phyloP scores from a whole-genome alignment of 108 stramenopile species.

The Fragilaria crotonensis region DNA sequence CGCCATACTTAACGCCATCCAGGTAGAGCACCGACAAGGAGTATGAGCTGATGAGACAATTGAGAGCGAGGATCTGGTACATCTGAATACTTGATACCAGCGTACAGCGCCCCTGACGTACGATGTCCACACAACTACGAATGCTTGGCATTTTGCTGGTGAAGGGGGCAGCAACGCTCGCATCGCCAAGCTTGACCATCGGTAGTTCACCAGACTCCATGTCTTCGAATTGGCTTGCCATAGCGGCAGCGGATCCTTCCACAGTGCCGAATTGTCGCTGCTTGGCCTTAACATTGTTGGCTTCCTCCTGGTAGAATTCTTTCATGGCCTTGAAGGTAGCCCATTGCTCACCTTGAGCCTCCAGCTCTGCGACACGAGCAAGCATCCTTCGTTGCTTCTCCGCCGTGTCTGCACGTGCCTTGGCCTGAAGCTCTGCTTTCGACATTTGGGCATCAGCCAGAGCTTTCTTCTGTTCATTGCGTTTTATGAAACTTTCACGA shows the following conservation, averaged over 20 bases:
- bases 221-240: conserved; percentile 74
- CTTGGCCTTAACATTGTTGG: conserved; percentile 46
- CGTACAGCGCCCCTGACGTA: conserved; percentile 91
- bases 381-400: conserved; percentile 65
- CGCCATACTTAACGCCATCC: conserved; percentile 95
- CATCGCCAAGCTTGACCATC: conserved; percentile 94
- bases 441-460: conserved; percentile 53
- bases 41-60: conserved; percentile 95
- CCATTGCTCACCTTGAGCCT: conserved; percentile 76
- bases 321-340: conserved; percentile 81
- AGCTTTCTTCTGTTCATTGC: conserved; percentile 42
- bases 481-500: conserved; percentile 53
- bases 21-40: conserved; percentile 92
- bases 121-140: conserved; percentile 91
- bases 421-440: conserved; percentile 39
- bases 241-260: conserved; percentile 56
- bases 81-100: conserved; percentile 86
- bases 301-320: conserved; percentile 67
- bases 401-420: conserved; percentile 35
- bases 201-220: conserved; percentile 75
- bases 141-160: conserved; percentile 96
- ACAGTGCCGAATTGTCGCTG: conserved; percentile 42
- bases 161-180: conserved; percentile 95
- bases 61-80: conserved; percentile 96
- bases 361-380: conserved; percentile 59